Base-by-base conservation (phyloP, 805 yeast genomes). In the Starmerella asiatica region DNA sequence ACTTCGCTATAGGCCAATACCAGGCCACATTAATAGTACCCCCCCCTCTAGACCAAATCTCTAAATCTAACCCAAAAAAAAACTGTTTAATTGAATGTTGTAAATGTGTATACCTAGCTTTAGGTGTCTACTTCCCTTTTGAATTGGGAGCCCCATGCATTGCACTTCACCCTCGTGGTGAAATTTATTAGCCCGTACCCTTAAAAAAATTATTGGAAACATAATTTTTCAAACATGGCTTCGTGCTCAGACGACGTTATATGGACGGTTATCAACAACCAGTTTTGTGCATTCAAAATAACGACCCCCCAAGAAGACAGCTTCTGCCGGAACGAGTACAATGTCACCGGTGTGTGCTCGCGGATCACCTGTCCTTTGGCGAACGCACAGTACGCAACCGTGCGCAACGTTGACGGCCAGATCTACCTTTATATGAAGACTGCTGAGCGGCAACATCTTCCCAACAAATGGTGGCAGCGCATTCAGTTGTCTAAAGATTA, bases 281-380 rank as follows among this genome's bases (percentile, higher is more conserved):
- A 84, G 58, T 91, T 88, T 57, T 91, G 98, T 67, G 82, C 98
- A 18, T 91, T 80, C 67, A 88, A 88, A 62, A 67, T 91, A 53
- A 81, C 79, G 56, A 80, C 95, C 21, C 81, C 82, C 44, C 82
- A 83, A 55, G 83, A 76, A 20, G 96, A 88, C 60, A 80, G 75
- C 52, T 91, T 91, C 58, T 91, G 99, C 64, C 69, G 96, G 58
- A 91, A 88, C 58, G 97, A 91, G 60, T 86, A 83, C 64, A 91
- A 91, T 59, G 97, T 88, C 36, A 75, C 84, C 48, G 99, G 99
- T 46, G 69, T 91, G 40, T 91, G 99, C 60, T 73, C 77, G 40
- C 75, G 98, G 55, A 85, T 78, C 58, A 81, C 96, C 4, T 91
- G 99, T 59, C 99, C 99, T 2, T 65, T 91, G 45, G 99, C 99